Base-by-base conservation (phyloP, 1,284 basidiomycete species). In the Microstroma glucosiphilum region DNA sequence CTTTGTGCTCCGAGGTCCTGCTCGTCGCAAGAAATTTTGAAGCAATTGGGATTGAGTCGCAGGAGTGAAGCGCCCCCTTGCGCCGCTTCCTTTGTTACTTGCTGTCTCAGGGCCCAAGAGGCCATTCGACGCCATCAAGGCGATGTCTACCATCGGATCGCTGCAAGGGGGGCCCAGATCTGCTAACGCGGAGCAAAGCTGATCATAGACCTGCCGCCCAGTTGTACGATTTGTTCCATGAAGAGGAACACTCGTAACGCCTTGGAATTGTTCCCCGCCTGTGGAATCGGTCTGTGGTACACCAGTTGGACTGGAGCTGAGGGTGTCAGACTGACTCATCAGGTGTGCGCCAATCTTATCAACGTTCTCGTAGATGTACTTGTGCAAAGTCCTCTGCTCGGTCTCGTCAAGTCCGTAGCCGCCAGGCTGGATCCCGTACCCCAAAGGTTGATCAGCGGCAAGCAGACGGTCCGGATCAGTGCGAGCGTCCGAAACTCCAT, bases 361-460 rank as follows among this genome's bases (percentile, higher is more conserved):
- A 13, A 70, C 63, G 40, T 75, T 67, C n/a, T 76, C 69, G 51
- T 66, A 72, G 13, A 76, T 53, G 66, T 71, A 76, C 41, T 58
- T 63, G 56, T 76, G 74, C 54, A 76, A 42, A 48, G 60, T 62
- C 42, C 43, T 63, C 55, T 75, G 69, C 26, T 76, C 73, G 37
- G 61, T 58, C 40, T 73, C 64, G 58, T 73, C 66, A 54, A 76
- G 60, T 30, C 71, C 71, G 55, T 75, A 73, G 12, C 72, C 73
- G 51, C 64, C 67, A 1, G 74, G 71, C 57, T 75, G 71, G 51
- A 76, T 73, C 41, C 73, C 71, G 40, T 72, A 69, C 1, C 72
- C 74, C 1, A 76, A 68, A 25, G 73, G 73, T 59, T 74, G 70
- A 43, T 76, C 73, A 23, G 73, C 73, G 12, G 72, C 73, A n/a